Base-by-base conservation (phyloP, 768 basidiomycete genomes). In the Lentinula boryana region DNA sequence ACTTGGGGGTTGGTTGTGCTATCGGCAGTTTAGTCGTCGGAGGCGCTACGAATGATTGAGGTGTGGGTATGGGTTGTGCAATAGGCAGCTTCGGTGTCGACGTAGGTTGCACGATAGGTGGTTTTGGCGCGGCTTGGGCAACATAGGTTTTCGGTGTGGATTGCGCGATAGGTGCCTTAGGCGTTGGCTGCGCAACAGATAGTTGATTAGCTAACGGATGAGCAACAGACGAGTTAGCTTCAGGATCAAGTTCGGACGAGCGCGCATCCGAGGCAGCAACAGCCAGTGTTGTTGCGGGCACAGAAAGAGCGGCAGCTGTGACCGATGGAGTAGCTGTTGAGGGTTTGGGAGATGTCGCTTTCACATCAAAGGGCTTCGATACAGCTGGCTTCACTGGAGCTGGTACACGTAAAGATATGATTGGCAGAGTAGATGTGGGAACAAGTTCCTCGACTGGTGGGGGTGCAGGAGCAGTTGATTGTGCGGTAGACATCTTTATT, bases 401-500 rank as follows among this genome's bases (percentile, higher is more conserved):
- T 56, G 58, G 64, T 43, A 63, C 56, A 41, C 36, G 64, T 60
- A 9, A 33, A 7, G 21, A 60, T 43, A 56, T 27, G 40, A 46
- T 38, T 32, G 52, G 55, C 7, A 31, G 55, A 40, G 36, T 23
- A 10, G 38, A 23, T 13, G 55, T n/a, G 15, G 60, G 51, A 58
- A 63, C 58, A 53, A 63, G 31, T 51, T 62, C 57, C 50, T 60
- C 35, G 27, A 63, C 63, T 32, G 62, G 58, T 6, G 69, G 41
- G n/a, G 64, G 65, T 2, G 69, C 63, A 15, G 74, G 65, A 4
- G 70, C 74, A 9, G 75, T 67, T n/a, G 75, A 65, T 18, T 71
- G 65, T n/a, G 87, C 83, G 44, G 87, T 79, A 65, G 84, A 90
- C 43, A 93, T 80, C 70, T 84, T 91, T 60, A 93, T 88, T 74